Evolutionary conservation across 2,329 filamentous ascomycete species (phyloP).

Genomic region (Fusarium virguliforme): DNA sequence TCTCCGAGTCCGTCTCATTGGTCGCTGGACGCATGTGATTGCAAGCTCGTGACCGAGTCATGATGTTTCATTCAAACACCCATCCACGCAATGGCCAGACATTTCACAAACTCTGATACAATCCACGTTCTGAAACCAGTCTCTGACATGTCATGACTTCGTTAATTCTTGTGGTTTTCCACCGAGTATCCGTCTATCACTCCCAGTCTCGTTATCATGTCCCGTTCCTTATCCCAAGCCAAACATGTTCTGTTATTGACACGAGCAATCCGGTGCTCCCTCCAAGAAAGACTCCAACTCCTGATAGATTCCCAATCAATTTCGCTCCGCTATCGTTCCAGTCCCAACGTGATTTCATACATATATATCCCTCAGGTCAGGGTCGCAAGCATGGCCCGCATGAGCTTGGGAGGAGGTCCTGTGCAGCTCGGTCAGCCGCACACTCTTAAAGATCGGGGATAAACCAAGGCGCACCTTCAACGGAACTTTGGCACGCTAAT

Average conservation of each 20-base stretch:
- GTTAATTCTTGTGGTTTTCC: constrained; percentile 45
- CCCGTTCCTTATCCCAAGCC: constrained; percentile 18
- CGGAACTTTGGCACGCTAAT: constrained; percentile 83
- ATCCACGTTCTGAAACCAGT: neutral
- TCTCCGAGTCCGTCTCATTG: neutral
- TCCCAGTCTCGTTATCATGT: constrained; percentile 23
- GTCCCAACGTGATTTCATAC: constrained; percentile 12
- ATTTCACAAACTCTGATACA: neutral
- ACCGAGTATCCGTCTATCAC: constrained; percentile 36
- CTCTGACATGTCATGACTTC: constrained; percentile 30
- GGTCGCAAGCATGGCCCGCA: constrained; percentile 80
- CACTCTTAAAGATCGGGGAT: constrained; percentile 37
- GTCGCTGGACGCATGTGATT: neutral
- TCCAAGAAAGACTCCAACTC: constrained; percentile 28
- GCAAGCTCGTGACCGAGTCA: constrained; percentile 16
- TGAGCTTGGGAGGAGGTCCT: constrained; percentile 76
- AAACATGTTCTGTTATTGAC: constrained; percentile 34
- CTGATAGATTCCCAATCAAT: constrained; percentile 28
- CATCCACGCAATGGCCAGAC: neutral
- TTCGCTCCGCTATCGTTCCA: constrained; percentile 21
- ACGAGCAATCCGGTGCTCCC: constrained; percentile 25
- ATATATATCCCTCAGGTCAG: constrained; percentile 67
- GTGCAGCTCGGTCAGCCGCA: constrained; percentile 55
- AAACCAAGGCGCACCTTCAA: constrained; percentile 66
- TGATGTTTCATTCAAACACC: neutral